Evolutionary conservation across 225 moss, liverwort and hornwort genomes (phyloP).

Genomic region (Ulota crispa): DNA sequence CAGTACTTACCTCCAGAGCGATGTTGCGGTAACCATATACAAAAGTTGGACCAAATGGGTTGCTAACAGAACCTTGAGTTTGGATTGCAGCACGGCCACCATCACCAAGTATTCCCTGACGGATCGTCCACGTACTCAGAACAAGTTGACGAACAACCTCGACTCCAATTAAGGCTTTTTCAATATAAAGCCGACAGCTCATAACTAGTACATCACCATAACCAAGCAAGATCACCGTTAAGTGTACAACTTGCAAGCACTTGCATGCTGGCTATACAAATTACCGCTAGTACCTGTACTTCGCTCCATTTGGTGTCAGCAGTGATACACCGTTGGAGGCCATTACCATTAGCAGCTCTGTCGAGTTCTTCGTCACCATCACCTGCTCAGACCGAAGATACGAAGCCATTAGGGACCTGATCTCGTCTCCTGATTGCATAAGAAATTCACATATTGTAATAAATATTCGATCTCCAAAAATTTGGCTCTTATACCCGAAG

Average conservation of each 20-base stretch:
- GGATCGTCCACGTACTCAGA: constrained; percentile 1
- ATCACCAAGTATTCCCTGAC: constrained; percentile 83
- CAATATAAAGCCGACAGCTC: neutral
- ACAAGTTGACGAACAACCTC: constrained; percentile 5
- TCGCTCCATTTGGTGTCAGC: constrained; percentile 84
- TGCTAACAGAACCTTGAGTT: constrained; percentile 97
- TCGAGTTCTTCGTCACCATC: constrained; percentile 58
- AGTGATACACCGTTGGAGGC: constrained; percentile 60
- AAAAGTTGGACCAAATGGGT: constrained; percentile 98
- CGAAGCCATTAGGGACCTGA: neutral
- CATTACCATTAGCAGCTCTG: constrained; percentile 59
- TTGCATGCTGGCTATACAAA: constrained; percentile 17
- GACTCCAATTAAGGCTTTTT: neutral
- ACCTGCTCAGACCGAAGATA: constrained; percentile 32
- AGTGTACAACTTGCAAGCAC: neutral
- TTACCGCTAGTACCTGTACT: constrained; percentile 64
- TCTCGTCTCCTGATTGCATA: neutral
- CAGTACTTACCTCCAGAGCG: constrained; percentile 67
- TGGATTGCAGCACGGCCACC: constrained; percentile 99
- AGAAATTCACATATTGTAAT: neutral
- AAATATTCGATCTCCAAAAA: neutral
- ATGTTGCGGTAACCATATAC: constrained; percentile 97
- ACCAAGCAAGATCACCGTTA: neutral
- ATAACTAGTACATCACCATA: neutral
- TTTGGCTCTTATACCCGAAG: neutral